These are phyloP conservation scores for Rutstroemia sp. DNA, from an alignment of 2,329 filamentous ascomycete genomes.

Conservation along the genomic window DNA sequence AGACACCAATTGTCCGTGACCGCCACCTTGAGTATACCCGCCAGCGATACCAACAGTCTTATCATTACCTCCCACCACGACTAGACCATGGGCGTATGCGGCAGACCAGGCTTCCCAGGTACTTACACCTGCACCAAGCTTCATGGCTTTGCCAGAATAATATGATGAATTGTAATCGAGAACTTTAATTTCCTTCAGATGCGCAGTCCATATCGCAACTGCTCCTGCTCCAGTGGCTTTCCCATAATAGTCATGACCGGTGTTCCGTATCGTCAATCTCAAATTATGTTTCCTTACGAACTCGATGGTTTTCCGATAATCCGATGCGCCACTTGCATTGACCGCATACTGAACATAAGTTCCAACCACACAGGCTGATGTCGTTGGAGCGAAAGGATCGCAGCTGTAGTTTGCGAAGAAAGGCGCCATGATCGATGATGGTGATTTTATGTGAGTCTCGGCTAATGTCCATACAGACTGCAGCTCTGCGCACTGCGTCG, in stretches of 20 bases:
- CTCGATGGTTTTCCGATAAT: slow-evolving; percentile 30
- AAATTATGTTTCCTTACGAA: slow-evolving; percentile 33
- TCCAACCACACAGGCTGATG: slow-evolving; percentile 32
- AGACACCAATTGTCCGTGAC: slow-evolving; percentile 46
- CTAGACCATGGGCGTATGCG: slow-evolving; percentile 36
- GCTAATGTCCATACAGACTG: not conserved
- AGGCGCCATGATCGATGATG: slow-evolving; percentile 34
- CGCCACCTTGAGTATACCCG: slow-evolving; percentile 53
- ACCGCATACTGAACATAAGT: slow-evolving; percentile 31
- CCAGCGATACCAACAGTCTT: slow-evolving; percentile 32
- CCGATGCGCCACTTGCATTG: slow-evolving; percentile 18
- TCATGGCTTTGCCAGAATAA: not conserved
- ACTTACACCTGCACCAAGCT: slow-evolving; percentile 16
- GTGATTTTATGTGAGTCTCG: slow-evolving; percentile 13
- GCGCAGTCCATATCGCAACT: not conserved
- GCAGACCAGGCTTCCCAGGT: slow-evolving; percentile 36
- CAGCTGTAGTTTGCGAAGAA: slow-evolving; percentile 31
- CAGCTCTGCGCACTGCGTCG: slow-evolving; percentile 4
- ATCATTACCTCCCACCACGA: slow-evolving; percentile 43
- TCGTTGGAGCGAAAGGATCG: slow-evolving; percentile 26
- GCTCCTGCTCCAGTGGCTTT: not conserved
- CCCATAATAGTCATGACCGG: slow-evolving; percentile 43
- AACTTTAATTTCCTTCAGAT: not conserved
- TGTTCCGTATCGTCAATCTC: slow-evolving; percentile 44
- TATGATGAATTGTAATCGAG: not conserved